Percentiles rank a stretch among this genome's conserved stretches.
Conservation (phyloP, 441 rosid species). For the Croton laevigatus region DNA sequence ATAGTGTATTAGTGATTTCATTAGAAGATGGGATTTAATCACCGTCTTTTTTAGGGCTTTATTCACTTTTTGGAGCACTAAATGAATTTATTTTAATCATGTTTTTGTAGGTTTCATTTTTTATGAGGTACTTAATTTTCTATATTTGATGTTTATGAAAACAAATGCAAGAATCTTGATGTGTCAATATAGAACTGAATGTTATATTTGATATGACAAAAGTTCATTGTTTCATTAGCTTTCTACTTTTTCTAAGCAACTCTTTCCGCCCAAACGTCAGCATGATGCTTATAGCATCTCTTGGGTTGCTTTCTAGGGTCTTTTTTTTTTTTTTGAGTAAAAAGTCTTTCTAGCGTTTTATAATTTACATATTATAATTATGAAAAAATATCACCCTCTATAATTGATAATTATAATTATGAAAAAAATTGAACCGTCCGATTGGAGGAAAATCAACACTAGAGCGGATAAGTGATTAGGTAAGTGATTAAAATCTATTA, state of each 20-base stretch:
- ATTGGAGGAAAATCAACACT: too few relatives aligned
- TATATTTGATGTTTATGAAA: neutral
- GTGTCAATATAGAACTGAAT: neutral
- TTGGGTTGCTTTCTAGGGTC: neutral
- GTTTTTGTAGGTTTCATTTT: neutral
- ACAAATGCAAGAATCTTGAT: conserved; percentile 8
- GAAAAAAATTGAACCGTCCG: too few relatives aligned
- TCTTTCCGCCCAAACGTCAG: neutral
- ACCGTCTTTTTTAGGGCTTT: neutral
- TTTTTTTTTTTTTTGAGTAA: too few relatives aligned
- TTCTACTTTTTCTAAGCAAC: neutral
- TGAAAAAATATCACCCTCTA: too few relatives aligned
- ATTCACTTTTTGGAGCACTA: conserved; percentile 7
- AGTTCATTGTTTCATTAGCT: neutral
- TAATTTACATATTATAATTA: neutral
- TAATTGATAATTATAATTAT: too few relatives aligned
- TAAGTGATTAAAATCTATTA: too few relatives aligned
- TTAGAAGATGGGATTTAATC: too few relatives aligned
- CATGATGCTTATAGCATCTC: too few relatives aligned
- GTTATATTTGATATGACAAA: neutral
- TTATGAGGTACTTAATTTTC: neutral
- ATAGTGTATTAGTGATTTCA: too few relatives aligned
- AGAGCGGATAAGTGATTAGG: too few relatives aligned
- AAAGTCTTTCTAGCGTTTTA: neutral
- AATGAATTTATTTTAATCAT: neutral